Evolutionary conservation across 208 protist species (phyloP).

Genomic region (Crithidia brevicula): DNA sequence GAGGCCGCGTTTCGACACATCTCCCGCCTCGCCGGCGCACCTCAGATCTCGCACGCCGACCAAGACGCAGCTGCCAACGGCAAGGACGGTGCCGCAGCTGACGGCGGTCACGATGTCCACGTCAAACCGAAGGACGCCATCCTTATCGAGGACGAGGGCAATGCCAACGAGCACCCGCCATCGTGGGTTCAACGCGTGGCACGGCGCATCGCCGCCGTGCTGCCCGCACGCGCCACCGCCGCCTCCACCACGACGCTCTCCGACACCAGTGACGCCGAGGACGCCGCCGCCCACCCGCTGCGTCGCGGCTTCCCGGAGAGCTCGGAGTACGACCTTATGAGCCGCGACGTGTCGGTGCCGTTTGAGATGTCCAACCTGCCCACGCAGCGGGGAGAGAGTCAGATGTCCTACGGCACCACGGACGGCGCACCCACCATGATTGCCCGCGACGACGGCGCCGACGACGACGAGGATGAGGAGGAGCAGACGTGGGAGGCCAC

Average conservation of each 20-base stretch:
- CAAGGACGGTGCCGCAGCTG: not conserved
- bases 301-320: not conserved
- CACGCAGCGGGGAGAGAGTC: constrained; percentile 10
- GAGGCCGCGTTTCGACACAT: constrained; percentile 11
- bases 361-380: constrained; percentile 20
- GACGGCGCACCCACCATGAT: not conserved
- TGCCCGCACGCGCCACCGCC: not conserved
- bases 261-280: not conserved
- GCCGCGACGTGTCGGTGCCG: constrained; percentile 4
- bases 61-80: not conserved
- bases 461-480: constrained; percentile 19
- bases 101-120: not conserved
- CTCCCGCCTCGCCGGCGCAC: not conserved
- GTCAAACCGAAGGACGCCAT: not conserved
- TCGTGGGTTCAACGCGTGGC: not conserved
- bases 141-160: not conserved
- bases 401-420: not conserved
- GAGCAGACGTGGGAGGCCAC: constrained; percentile 31
- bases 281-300: not conserved
- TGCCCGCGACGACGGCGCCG: constrained; percentile 9
- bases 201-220: not conserved
- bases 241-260: not conserved
- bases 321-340: constrained; percentile 9
- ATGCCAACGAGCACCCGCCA: not conserved
- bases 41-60: not conserved